Percentiles rank a stretch among this genome's conserved stretches.
These are phyloP conservation scores for Amoeboaphelidium protococcarum DNA, from an alignment of 371 early-diverging fungal genomes.

Conservation along the genomic window DNA sequence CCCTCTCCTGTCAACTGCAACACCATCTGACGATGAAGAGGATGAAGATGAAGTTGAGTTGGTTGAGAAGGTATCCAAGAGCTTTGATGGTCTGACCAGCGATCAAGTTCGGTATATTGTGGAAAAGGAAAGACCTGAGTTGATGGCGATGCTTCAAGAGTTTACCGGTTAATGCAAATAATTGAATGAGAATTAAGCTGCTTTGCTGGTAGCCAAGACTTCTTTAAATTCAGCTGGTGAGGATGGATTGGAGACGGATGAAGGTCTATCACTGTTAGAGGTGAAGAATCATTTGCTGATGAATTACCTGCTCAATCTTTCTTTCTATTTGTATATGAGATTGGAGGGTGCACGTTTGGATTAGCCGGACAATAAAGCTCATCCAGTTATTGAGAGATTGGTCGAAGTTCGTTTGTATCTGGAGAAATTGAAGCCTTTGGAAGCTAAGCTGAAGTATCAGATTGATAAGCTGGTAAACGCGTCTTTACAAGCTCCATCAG, in stretches of 20 bases:
- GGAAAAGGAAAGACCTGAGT: slow-evolving; percentile 11
- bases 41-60: slow-evolving; percentile 6
- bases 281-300: slow-evolving; percentile 26
- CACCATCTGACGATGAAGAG: slow-evolving; percentile 6
- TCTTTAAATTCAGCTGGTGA: too few relatives aligned
- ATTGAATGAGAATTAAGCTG: too few relatives aligned
- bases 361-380: slow-evolving; percentile 19
- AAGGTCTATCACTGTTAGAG: slow-evolving; percentile 11
- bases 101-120: slow-evolving; percentile 7
- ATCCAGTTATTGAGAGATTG: slow-evolving; percentile 54
- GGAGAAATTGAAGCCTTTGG: slow-evolving; percentile 42
- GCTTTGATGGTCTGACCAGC: too few relatives aligned
- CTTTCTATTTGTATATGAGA: slow-evolving; percentile 57
- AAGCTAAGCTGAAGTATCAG: slow-evolving; percentile 62
- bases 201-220: too few relatives aligned
- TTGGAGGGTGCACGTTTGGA: slow-evolving; percentile 16
- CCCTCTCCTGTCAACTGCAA: too few relatives aligned
- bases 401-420: slow-evolving; percentile 38
- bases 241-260: too few relatives aligned
- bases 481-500: too few relatives aligned
- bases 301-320: slow-evolving; percentile 60
- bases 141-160: too few relatives aligned
- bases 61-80: slow-evolving; percentile 5
- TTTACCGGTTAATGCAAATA: too few relatives aligned
- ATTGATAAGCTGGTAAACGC: slow-evolving; percentile 75